Evolutionary conservation across 495 filamentous ascomycete species (phyloP).

Genomic region (Penicillium odoratum): DNA sequence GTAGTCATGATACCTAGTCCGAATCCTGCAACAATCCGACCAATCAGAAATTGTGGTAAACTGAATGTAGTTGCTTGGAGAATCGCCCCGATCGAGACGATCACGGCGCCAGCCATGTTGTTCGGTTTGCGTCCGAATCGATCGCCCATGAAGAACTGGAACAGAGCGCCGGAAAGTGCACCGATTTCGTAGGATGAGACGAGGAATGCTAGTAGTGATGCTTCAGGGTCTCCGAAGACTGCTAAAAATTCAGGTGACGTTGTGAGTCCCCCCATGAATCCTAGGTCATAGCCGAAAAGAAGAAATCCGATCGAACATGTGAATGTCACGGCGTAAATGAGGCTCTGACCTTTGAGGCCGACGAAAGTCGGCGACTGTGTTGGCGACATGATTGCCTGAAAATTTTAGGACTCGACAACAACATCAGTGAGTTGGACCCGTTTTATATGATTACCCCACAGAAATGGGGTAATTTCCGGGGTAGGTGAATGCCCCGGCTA

Average conservation of each 20-base stretch:
- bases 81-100: slow-evolving; percentile 57
- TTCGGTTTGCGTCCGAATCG: slow-evolving; percentile 57
- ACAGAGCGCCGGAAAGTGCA: slow-evolving; percentile 13
- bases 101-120: slow-evolving; percentile 57
- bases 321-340: slow-evolving; percentile 26
- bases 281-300: slow-evolving; percentile 26
- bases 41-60: slow-evolving; percentile 59
- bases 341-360: slow-evolving; percentile 25
- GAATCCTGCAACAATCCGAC: slow-evolving; percentile 70
- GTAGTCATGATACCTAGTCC: slow-evolving; percentile 65
- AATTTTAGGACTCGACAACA: neutral
- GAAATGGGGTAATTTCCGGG: neutral
- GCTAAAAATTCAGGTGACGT: slow-evolving; percentile 20
- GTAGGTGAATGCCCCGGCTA: neutral
- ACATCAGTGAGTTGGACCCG: neutral
- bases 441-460: neutral
- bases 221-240: slow-evolving; percentile 16
- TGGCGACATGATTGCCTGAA: neutral
- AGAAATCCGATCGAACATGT: slow-evolving; percentile 24
- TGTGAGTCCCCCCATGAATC: slow-evolving; percentile 25
- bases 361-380: slow-evolving; percentile 13
- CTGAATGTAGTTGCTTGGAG: slow-evolving; percentile 47
- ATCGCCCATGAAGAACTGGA: slow-evolving; percentile 31
- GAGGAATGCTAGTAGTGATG: slow-evolving; percentile 20
- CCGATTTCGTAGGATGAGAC: slow-evolving; percentile 25